Evolutionary conservation across 1,284 basidiomycete species (phyloP), one percentile per base, ranked within the genome.

Genomic region (Somion occarium): DNA sequence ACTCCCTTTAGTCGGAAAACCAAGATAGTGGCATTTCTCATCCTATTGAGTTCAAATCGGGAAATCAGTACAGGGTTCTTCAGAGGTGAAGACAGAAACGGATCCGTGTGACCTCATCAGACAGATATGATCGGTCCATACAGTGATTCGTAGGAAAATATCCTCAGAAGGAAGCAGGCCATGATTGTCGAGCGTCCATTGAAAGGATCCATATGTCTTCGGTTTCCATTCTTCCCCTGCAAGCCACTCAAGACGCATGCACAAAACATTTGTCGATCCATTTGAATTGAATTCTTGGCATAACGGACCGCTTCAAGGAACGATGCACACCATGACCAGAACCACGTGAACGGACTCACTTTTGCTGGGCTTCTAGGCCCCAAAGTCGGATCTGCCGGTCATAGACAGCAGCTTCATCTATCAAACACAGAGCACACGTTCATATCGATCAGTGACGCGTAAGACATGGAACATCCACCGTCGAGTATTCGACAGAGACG

Each of bases 371-470:
- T 68, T 98, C 96, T 25, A 98, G 80, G 42, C 97, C 96, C 96
- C 96, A 99, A 54, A 98, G 73, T 24, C 97, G 83, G 73, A 99
- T 98, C 71, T 98, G 96, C 38, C 96, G 86, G 70, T 98, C 96
- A 68, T 99, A 98, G 25, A 98, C 71, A 3, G 88, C 88, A 15
- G 88, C 91, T 65, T 93, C 89, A 68, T 88, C 89, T 86, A 56
- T 51, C 38, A 26, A 41, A 34, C 12, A 25, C 39, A 41, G 38
- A 44, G 38, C 5, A 22, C 42, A 43, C 19, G 42, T 43, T 43
- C n/a, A 22, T 19, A 24, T 5, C 22, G 13, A 22, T 47, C 48
- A 46, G 30, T 27, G n/a, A 42, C n/a, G n/a, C 13, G 42, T 13
- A 22, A 44, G 19, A 26, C 27, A 53, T 39, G 46, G 47, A 24